Evolutionary conservation across 2,329 filamentous ascomycete genomes (phyloP).

Genomic region (Clonostachys solani): DNA sequence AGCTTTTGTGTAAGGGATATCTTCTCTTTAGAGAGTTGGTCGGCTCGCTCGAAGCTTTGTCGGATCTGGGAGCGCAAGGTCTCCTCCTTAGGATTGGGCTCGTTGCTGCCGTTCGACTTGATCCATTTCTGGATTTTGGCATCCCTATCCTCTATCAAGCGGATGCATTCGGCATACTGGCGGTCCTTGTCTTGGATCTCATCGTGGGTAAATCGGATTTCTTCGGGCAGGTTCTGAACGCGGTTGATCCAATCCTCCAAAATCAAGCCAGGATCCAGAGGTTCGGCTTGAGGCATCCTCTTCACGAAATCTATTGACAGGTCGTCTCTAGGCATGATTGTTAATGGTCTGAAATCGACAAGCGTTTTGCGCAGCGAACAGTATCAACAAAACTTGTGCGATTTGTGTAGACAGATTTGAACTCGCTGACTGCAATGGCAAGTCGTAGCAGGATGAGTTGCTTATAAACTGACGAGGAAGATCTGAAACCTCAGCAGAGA

Average conservation of each 20-base stretch:
- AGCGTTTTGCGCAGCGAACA: not conserved
- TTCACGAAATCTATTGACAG: conserved; percentile 66
- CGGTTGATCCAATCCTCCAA: conserved; percentile 75
- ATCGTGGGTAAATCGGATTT: conserved; percentile 79
- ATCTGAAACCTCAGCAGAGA: not conserved
- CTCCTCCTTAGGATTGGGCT: conserved; percentile 72
- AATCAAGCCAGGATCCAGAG: conserved; percentile 62
- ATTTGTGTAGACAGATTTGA: not conserved
- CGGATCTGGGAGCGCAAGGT: conserved; percentile 60
- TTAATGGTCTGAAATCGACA: conserved; percentile 37
- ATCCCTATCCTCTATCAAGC: conserved; percentile 68
- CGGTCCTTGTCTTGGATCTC: conserved; percentile 79
- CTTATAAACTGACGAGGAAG: not conserved
- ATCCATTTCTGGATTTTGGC: conserved; percentile 77
- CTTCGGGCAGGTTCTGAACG: conserved; percentile 75
- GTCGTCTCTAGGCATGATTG: conserved; percentile 70
- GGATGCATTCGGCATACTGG: conserved; percentile 63
- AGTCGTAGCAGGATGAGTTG: not conserved
- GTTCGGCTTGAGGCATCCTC: conserved; percentile 59
- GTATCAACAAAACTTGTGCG: conserved; percentile 1
- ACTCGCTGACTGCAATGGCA: too few relatives aligned
- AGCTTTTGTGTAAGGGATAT: conserved; percentile 63
- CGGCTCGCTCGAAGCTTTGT: conserved; percentile 64
- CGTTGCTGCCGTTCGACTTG: conserved; percentile 69
- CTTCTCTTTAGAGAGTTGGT: conserved; percentile 73